Evolutionary conservation across 768 basidiomycete genomes (phyloP).

Genomic region (Panaeolus cyanescens): DNA sequence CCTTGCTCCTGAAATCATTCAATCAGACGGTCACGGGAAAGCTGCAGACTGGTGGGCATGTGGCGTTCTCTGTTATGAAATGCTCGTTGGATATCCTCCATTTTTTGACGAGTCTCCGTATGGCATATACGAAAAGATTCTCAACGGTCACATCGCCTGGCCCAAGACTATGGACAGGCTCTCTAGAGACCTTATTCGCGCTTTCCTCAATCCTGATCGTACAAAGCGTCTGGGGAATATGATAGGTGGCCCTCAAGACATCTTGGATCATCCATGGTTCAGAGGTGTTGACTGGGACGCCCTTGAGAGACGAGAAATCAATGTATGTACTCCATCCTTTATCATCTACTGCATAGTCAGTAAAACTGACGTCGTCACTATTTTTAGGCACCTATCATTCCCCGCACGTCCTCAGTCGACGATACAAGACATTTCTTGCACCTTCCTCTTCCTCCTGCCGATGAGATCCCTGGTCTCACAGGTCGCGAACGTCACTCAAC

Average conservation of each 20-base stretch:
- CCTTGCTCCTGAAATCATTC: conserved; percentile 97
- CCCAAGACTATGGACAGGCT: conserved; percentile 89
- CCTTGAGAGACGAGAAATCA: conserved; percentile 82
- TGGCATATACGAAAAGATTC: conserved; percentile 97
- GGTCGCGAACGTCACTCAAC: conserved; percentile 60
- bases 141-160: conserved; percentile 86
- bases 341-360: neutral
- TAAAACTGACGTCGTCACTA: conserved; percentile 11
- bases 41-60: conserved; percentile 99
- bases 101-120: conserved; percentile 99
- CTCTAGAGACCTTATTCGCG: conserved; percentile 85
- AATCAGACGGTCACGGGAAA: conserved; percentile 96
- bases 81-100: conserved; percentile 98
- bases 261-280: conserved; percentile 94
- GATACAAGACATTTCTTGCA: conserved; percentile 88
- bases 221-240: conserved; percentile 92
- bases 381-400: conserved; percentile 81
- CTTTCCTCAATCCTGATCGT: conserved; percentile 90
- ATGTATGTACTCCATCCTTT: conserved; percentile 52
- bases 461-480: conserved; percentile 79
- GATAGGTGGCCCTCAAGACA: conserved; percentile 88
- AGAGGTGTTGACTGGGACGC: conserved; percentile 93
- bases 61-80: conserved; percentile 96
- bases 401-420: conserved; percentile 75
- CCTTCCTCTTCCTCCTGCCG: conserved; percentile 71